Percentiles rank a stretch among this genome's conserved stretches.
Conservation (phyloP, 192 early-diverging fungal species). For the Neocallimastix lanati region DNA sequence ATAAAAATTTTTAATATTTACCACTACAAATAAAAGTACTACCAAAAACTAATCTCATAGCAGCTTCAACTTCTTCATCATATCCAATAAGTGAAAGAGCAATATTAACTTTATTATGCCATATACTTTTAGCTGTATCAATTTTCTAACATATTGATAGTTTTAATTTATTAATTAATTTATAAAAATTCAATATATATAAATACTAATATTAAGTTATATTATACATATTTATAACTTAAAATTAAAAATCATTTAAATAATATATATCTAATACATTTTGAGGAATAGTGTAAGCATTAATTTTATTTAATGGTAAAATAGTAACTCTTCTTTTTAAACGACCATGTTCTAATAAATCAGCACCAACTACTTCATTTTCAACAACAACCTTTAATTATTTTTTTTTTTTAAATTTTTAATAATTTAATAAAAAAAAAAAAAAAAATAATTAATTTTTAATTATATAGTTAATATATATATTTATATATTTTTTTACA, state of each 20-base stretch:
- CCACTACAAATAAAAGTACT: constrained; percentile 69
- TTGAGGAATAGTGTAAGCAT: constrained; percentile 25
- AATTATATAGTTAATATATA: too few species aligned
- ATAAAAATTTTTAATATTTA: constrained; percentile 3
- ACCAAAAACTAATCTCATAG: constrained; percentile 91
- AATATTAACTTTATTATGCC: constrained; percentile 71
- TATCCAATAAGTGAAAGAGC: constrained; percentile 70
- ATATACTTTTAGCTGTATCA: constrained; percentile 53
- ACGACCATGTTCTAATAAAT: constrained; percentile 60
- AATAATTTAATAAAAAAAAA: constrained; percentile 8
- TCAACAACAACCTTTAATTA: constrained; percentile 88
- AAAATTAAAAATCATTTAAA: too few species aligned
- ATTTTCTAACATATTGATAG: too few species aligned
- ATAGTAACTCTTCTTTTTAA: constrained; percentile 67
- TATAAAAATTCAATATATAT: too few species aligned
- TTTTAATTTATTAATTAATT: too few species aligned
- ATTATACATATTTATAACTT: too few species aligned
- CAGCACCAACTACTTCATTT: constrained; percentile 59
- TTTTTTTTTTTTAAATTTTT: constrained; percentile 1
- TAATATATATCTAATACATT: constrained; percentile 3
- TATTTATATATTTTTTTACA: constrained; percentile 14
- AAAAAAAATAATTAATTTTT: background rate
- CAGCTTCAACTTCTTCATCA: constrained; percentile 54
- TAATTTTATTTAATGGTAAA: constrained; percentile 93
- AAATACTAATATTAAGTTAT: too few species aligned